phyloP scores from a whole-genome alignment of 345 rosid species.

The Eucalyptus coolabah region DNA sequence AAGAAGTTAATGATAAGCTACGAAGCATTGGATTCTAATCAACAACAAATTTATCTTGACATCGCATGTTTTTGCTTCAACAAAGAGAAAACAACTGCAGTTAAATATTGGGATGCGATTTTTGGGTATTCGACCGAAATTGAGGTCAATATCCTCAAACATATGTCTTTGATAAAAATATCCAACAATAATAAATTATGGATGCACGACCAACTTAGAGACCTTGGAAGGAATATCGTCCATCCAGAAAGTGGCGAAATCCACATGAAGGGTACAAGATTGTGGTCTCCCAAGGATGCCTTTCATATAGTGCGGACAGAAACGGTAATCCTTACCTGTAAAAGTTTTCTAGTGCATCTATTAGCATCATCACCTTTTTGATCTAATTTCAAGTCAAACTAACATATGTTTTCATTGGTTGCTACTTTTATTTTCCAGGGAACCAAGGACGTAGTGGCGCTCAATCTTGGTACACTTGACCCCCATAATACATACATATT shows the following conservation, averaged over 20 bases:
- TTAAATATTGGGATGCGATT: no score
- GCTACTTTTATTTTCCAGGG: background rate
- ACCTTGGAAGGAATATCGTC: background rate
- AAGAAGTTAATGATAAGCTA: no score
- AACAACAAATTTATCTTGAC: no score
- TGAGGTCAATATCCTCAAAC: no score
- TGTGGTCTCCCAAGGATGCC: background rate
- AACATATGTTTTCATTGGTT: background rate
- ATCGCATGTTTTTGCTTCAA: no score
- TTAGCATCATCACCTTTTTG: background rate
- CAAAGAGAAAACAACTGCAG: no score
- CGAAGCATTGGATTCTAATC: no score
- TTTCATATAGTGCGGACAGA: background rate
- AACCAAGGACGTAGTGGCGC: background rate
- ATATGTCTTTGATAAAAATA: background rate
- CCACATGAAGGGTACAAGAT: background rate
- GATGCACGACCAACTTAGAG: background rate
- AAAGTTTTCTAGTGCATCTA: background rate
- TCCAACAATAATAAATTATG: rapidly evolving
- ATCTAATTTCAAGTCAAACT: background rate
- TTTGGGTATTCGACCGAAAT: no score
- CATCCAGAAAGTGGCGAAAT: background rate
- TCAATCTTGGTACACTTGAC: background rate
- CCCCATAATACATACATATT: rapidly evolving
- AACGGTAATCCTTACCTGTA: background rate